Conservation (phyloP, 495 filamentous ascomycete genomes). For the Aspergillus nidulans region DNA sequence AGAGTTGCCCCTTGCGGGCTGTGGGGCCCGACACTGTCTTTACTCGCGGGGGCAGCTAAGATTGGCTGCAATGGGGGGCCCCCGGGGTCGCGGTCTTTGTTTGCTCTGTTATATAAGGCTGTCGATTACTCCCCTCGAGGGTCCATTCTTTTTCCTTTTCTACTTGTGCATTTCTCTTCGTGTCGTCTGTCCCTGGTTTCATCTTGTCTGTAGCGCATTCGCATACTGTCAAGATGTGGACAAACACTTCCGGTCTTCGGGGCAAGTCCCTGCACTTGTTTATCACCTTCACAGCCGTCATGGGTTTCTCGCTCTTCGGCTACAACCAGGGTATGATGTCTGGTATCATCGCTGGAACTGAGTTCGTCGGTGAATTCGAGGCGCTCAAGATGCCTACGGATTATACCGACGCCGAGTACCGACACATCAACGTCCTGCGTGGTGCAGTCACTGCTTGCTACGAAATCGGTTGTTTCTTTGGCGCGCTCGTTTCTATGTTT, state of each 20-base stretch:
- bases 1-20: neutral
- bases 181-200: neutral
- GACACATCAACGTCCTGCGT: slow-evolving; percentile 63
- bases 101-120: neutral
- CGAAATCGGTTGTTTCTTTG: slow-evolving; percentile 71
- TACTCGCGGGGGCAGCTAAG: too few species aligned
- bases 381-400: slow-evolving; percentile 46
- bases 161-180: neutral
- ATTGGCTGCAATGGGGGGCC: too few species aligned
- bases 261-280: slow-evolving; percentile 32
- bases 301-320: slow-evolving; percentile 70
- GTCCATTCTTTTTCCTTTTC: neutral
- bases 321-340: slow-evolving; percentile 73
- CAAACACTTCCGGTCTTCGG: slow-evolving; percentile 31
- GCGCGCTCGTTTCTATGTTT: slow-evolving; percentile 65
- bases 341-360: slow-evolving; percentile 67
- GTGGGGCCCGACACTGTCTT: too few species aligned
- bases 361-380: slow-evolving; percentile 64
- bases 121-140: neutral
- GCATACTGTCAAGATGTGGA: slow-evolving; percentile 35
- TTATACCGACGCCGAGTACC: slow-evolving; percentile 1
- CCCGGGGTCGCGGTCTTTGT: too few species aligned
- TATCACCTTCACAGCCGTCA: slow-evolving; percentile 41
- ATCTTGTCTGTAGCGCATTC: too few species aligned
- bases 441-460: slow-evolving; percentile 78